phyloP scores from a whole-genome alignment of 495 filamentous ascomycete genomes.

The Aspergillus campestris region DNA sequence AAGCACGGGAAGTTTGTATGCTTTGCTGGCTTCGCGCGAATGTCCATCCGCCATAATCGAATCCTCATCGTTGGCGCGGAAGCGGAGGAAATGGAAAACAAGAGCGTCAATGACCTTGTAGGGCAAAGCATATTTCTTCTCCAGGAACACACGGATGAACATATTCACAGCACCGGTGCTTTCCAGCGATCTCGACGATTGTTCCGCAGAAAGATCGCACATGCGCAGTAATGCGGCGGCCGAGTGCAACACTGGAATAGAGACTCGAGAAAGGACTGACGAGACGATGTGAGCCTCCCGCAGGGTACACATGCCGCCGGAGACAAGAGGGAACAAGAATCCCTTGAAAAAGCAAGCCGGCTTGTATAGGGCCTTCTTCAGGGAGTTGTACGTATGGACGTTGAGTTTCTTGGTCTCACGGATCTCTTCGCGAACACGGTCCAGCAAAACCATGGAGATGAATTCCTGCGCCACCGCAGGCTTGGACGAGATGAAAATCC shows the following conservation, averaged over 20 bases:
- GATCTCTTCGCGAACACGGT: slow-evolving; percentile 82
- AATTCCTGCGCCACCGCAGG: slow-evolving; percentile 70
- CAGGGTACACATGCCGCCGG: slow-evolving; percentile 69
- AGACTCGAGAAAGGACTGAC: slow-evolving; percentile 70
- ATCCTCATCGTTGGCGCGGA: slow-evolving; percentile 52
- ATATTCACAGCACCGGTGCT: slow-evolving; percentile 79
- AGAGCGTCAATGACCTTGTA: slow-evolving; percentile 90
- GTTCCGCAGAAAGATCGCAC: slow-evolving; percentile 87
- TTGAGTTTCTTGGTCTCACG: slow-evolving; percentile 85
- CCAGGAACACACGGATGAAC: slow-evolving; percentile 83
- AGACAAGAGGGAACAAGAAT: slow-evolving; percentile 81
- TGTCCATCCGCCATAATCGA: slow-evolving; percentile 34
- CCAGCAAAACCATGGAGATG: slow-evolving; percentile 71
- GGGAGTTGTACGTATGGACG: slow-evolving; percentile 83
- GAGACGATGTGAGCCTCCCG: slow-evolving; percentile 87
- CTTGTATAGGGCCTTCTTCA: slow-evolving; percentile 93
- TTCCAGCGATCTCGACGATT: slow-evolving; percentile 65
- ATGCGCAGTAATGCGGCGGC: slow-evolving; percentile 84
- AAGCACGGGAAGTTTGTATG: slow-evolving; percentile 65
- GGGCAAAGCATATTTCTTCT: slow-evolving; percentile 95
- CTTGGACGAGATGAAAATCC: slow-evolving; percentile 78
- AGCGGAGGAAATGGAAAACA: slow-evolving; percentile 93
- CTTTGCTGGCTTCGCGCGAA: slow-evolving; percentile 34
- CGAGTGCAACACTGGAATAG: slow-evolving; percentile 82
- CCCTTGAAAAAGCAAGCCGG: slow-evolving; percentile 97